Evolutionary conservation across 2,329 filamentous ascomycete species (phyloP), one percentile per base, ranked within the genome.

Genomic region (Fusarium sp.): DNA sequence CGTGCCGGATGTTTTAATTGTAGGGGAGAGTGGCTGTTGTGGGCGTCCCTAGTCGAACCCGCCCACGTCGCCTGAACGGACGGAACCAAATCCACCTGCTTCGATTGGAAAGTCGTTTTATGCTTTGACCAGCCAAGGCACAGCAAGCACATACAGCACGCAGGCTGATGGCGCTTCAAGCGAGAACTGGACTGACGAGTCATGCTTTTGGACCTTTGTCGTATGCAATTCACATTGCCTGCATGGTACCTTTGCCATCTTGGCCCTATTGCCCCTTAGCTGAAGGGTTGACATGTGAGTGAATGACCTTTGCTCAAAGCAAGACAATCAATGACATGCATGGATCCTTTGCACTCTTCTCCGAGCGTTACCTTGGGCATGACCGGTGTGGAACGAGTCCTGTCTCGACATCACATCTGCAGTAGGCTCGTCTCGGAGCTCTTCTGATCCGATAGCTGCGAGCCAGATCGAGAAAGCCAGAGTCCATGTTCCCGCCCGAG

Each of bases 1-100:
- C 54, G 62, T 71, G 58, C 66, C 39, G 65, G 61, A 67, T 62
- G 62, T 67, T 76, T 77, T 73, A 65, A 66, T 68, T 69, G 69
- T 67, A 75, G 68, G 69, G 64, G 69, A 77, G 58, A 67, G 65
- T 75, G 64, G 62, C 68, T 65, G 63, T 65, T 39, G 68, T 62
- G 41, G 41, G 31, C 22, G 39, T 63, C 60, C 45, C 60, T 35
- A 29, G 43, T 29, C 62, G 33, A 48, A 35, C 57, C 45, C 45
- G 45, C 24, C 58, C 63, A 43, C 43, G 35, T 60, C 50, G 39
- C 22, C 39, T 58, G 58, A 57, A 11, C 31, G 27, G 58, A 27
- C 52, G 62, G 56, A 27, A 60, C 60, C 48, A 54, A 56, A 29
- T 52, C 48, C 65, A 63, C 68, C 68, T 66, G 33, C 65, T 71